Conservation (phyloP, 2,329 filamentous ascomycete species). For the Aspergillus bombycis region DNA sequence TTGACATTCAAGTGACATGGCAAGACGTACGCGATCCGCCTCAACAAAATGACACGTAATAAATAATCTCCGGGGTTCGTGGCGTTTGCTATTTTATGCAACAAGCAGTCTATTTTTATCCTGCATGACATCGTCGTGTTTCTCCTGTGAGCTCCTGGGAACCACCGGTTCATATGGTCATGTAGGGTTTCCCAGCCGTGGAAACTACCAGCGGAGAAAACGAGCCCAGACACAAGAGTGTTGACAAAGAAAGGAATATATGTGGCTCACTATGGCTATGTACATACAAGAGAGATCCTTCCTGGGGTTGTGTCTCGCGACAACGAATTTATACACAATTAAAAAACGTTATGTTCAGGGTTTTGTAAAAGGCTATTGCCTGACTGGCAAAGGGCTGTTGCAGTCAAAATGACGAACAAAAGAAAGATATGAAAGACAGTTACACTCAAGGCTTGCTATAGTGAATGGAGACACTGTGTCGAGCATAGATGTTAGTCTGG, state of each 20-base stretch:
- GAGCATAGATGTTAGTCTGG: not conserved
- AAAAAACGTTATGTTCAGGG: not conserved
- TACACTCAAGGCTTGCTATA: not conserved
- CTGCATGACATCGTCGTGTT: no score
- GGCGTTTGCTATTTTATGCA: no score
- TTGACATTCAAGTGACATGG: not conserved
- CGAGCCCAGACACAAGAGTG: no score
- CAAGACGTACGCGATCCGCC: slow-evolving; percentile 45
- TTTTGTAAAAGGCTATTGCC: not conserved
- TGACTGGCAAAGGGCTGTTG: not conserved
- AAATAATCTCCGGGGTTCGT: no score
- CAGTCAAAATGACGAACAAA: not conserved
- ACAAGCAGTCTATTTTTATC: no score
- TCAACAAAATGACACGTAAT: no score
- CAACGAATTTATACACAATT: not conserved
- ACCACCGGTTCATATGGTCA: no score
- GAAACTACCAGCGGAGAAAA: no score
- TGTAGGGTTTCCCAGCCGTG: no score
- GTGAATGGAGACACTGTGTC: not conserved
- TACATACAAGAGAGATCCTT: not conserved
- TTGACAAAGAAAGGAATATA: no score
- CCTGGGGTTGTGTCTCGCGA: not conserved
- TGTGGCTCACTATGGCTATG: not conserved
- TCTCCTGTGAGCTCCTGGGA: no score
- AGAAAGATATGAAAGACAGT: not conserved